Evolutionary conservation across 2,329 filamentous ascomycete genomes (phyloP), one percentile per base, ranked within the genome.

Genomic region (Knufia petricola): DNA sequence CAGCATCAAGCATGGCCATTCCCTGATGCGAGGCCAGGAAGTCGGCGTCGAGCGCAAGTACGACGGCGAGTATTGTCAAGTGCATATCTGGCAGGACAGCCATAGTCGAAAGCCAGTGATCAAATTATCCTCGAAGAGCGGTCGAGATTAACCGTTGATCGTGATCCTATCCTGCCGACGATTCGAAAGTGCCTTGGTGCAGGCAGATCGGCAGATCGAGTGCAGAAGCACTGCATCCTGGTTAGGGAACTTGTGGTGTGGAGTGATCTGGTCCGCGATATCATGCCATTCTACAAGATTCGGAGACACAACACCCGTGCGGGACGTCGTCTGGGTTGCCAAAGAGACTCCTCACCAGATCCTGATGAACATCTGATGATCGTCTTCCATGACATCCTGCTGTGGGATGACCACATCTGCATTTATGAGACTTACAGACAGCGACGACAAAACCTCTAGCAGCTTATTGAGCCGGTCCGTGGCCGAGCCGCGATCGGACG

Each of bases 101-200:
- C 67, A 68, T 13, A 15, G 48, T 10, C 7, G 28, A 7, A 61
- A 73, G 1, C 7, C 13, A 13, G 75, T 72, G 40, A 79, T 94
- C 23, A 82, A 84, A 54, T 89, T 95, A 24, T 94, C 92, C 61
- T 94, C 87, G 8, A 95, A 94, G 62, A 92, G 87, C 58, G 86
- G 88, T 30, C 28, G 45, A 61, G 86, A 94, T 55, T 90, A 41
- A 94, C 87, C 0, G 61, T 68, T 46, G 88, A 94, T 62, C 77
- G 84, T 30, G 58, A 63, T 9, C 70, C 69, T 1, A 63, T 92
- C 19, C n/a, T n/a, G n/a, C n/a, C n/a, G n/a, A n/a, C n/a, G n/a
- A n/a, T n/a, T n/a, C n/a, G n/a, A n/a, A n/a, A n/a, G n/a, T n/a
- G n/a, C n/a, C n/a, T n/a, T n/a, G n/a, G n/a, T n/a, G n/a, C n/a